Conservation (phyloP, 768 basidiomycete genomes). For the Stropharia rugosoannulata region DNA sequence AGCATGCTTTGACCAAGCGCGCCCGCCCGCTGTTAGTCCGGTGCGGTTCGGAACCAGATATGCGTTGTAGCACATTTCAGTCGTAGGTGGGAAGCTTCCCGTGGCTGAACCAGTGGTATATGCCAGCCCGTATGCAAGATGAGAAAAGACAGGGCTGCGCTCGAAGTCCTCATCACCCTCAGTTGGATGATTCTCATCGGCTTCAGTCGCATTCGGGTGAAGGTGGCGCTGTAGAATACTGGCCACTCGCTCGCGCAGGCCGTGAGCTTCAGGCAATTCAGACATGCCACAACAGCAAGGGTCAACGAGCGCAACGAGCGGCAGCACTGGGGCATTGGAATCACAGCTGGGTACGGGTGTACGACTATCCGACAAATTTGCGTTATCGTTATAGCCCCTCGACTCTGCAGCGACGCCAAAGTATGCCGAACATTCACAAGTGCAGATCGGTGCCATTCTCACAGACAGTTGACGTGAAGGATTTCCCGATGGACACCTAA, state of each 20-base stretch:
- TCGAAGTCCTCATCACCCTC: constrained; percentile 14
- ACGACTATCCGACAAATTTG: no score
- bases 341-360: not conserved
- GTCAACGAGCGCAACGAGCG: constrained; percentile 9
- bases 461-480: no score
- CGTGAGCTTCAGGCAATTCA: constrained; percentile 39
- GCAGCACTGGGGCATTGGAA: not conserved
- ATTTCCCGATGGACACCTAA: no score
- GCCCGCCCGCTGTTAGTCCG: constrained; percentile 55
- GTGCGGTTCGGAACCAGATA: constrained; percentile 49
- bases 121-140: constrained; percentile 53
- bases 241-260: constrained; percentile 35
- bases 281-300: constrained; percentile 44
- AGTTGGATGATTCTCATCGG: not conserved
- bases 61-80: constrained; percentile 48
- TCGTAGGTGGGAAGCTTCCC: constrained; percentile 46
- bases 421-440: no score
- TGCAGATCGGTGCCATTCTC: no score
- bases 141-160: constrained; percentile 33
- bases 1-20: constrained; percentile 68
- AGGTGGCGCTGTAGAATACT: constrained; percentile 11
- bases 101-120: constrained; percentile 62
- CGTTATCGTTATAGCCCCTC: no score
- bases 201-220: not conserved
- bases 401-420: no score